Base-by-base conservation (phyloP, 768 basidiomycete species). In the Mycena indigotica region DNA sequence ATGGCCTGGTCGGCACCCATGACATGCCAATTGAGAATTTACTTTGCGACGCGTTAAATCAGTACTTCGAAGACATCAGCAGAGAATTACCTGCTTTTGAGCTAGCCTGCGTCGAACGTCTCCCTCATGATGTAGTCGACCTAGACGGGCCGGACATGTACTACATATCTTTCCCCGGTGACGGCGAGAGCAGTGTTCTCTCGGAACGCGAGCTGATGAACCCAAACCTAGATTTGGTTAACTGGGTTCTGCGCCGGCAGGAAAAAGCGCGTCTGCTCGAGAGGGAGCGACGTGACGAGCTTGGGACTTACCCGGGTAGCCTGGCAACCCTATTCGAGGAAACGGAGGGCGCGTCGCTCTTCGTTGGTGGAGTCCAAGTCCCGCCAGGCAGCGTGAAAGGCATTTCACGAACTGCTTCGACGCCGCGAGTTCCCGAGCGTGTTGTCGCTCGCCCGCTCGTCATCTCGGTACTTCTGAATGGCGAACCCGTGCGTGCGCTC, bases 381-480 rank as follows among this genome's bases (percentile, higher is more conserved):
- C 50, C 50, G 30, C 29, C 50, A 25, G 21, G 21, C 26, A 23
- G 28, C 28, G n/a, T 30, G 16, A 25, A 38, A 16, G 52, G 52
- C 30, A 23, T 53, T 4, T 5, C 52, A 3, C 52, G 52, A 4
- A 53, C 32, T 5, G 4, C 52, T 3, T 38, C 52, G 19, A 39
- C 19, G 13, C 17, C 35, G 8, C 30, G 35, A 4, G 21, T 15
- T 15, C 3, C 52, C 15, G 52, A 53, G 5, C 52, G 52, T 19
- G 23, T 53, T 28, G 52, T 53, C 25, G 66, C 67, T 0, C 53
- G 61, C 24, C 69, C 67, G 2, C 28, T 69, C 13, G 51, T 69
- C 1, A 56, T 70, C 3, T 56, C 60, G 0, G 61, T 64, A 1
- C 24, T 53, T 1, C 48, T 72, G n/a, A 70, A 72, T 50, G 70